Base-by-base conservation (phyloP, 345 rosid genomes). In the Bruguiera sexangula region DNA sequence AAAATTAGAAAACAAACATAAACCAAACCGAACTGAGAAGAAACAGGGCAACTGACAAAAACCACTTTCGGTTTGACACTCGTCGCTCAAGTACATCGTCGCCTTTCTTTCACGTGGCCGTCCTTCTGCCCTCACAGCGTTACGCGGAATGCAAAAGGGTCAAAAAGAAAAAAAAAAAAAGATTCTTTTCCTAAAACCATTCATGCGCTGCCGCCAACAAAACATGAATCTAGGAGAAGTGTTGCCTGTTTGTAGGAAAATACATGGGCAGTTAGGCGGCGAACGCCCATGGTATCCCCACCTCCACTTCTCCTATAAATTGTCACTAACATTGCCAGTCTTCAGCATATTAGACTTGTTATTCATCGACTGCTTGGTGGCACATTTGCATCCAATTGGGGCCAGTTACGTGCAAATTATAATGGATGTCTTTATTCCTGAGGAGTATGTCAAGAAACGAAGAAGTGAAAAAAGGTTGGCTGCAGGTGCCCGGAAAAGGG, bases 381-480 rank as follows among this genome's bases (percentile, higher is more conserved):
- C 48, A 11, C 48, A 2, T 39, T 39, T 39, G 15, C 48, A 11
- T 37, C 43, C 1, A 8, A 2, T 9, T 37, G 11, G 43, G 16
- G 3, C 13, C 2, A 3, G 46, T 2, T 11, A 0, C 46, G 46
- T 39, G 46, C 50, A 43, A 43, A 43, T 43, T 43, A 43, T 43
- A 43, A 82, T 88, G 88, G 89, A 88, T 69, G 87, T 89, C 20
- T 88, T 69, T 73, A 86, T 91, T 75, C 84, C 89, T 13, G 89
- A 88, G 66, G 97, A 91, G 78, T 91, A 88, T 72, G 79, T 83
- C 58, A 61, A 60, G 24, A 73, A 73, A 71, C 80, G 91, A 67
- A 77, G 92, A 76, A 75, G 56, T 22, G 97, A 87, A 76, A 87
- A 79, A 65, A 75, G 43, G 75, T 80, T 80, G 6, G 84, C 86